These are phyloP conservation scores for Nigrospora sphaerica DNA, from an alignment of 2,329 filamentous ascomycete genomes.

Conservation along the genomic window DNA sequence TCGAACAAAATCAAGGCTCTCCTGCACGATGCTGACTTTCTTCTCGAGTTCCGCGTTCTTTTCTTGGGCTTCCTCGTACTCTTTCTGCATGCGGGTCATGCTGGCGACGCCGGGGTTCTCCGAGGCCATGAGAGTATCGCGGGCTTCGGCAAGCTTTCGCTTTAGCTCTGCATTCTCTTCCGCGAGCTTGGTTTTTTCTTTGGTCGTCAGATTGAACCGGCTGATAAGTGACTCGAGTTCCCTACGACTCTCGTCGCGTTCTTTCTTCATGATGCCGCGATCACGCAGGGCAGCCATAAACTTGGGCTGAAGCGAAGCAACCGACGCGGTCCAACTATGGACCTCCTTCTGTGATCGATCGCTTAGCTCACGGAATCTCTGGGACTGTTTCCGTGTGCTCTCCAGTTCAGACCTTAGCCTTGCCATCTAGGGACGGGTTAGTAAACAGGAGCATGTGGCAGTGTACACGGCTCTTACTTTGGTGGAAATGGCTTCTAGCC, in stretches of 20 bases:
- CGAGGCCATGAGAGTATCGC: conserved; percentile 25
- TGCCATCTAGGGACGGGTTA: conserved; percentile 21
- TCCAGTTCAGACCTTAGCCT: conserved; percentile 27
- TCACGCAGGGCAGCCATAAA: conserved; percentile 32
- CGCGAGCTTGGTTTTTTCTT: conserved; percentile 29
- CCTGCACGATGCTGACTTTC: conserved; percentile 25
- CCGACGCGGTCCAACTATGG: conserved; percentile 36
- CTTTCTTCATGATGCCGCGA: conserved; percentile 37
- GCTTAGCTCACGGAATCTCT: conserved; percentile 32
- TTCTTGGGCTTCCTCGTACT: conserved; percentile 30
- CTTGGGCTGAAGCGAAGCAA: conserved; percentile 33
- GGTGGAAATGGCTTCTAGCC: conserved; percentile 21
- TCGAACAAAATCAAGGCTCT: conserved; percentile 49
- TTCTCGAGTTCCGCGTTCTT: conserved; percentile 32
- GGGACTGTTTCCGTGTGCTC: conserved; percentile 24
- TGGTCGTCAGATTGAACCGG: conserved; percentile 6
- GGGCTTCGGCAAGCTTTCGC: conserved; percentile 26
- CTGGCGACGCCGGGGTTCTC: conserved; percentile 28
- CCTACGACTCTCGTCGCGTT: conserved; percentile 29
- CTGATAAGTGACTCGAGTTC: conserved; percentile 26
- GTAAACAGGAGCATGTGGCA: neutral
- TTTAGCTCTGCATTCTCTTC: conserved; percentile 28
- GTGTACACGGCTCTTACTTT: conserved; percentile 14
- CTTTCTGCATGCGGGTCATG: conserved; percentile 31
- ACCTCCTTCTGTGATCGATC: conserved; percentile 36